Percentiles rank a stretch among this genome's conserved stretches.
These are phyloP conservation scores for Aspergillus coremiiformis DNA, from an alignment of 495 filamentous ascomycete genomes.

Conservation along the genomic window DNA sequence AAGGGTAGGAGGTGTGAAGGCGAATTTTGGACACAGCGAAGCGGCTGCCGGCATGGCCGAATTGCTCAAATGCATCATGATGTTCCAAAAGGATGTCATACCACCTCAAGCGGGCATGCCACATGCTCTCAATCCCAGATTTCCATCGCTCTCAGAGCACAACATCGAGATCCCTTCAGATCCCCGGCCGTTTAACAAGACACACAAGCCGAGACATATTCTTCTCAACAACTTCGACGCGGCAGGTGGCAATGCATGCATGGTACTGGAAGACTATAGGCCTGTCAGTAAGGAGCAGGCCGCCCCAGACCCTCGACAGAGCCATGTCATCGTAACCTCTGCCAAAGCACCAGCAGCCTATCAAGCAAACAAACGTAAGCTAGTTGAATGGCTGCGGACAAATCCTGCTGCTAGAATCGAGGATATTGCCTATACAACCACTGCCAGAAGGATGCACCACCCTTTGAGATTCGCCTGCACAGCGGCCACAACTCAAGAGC, in stretches of 20 bases:
- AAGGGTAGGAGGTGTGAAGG: constrained; percentile 25
- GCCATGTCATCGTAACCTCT: constrained; percentile 22
- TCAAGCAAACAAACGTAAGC: constrained; percentile 21
- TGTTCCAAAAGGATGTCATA: constrained; percentile 24
- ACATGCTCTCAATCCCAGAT: constrained; percentile 27
- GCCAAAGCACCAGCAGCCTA: constrained; percentile 21
- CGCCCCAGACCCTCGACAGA: background rate
- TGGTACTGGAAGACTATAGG: background rate
- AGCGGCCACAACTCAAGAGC: no score
- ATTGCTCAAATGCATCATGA: constrained; percentile 29
- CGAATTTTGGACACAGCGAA: constrained; percentile 32
- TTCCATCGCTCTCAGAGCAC: constrained; percentile 13
- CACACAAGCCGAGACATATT: no score
- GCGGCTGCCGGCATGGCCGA: constrained; percentile 22
- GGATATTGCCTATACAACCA: constrained; percentile 63
- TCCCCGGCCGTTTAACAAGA: no score
- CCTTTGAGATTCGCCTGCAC: no score
- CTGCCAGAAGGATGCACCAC: constrained; percentile 64
- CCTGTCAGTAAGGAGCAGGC: background rate
- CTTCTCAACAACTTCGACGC: no score
- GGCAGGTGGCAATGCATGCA: background rate
- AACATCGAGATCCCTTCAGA: constrained; percentile 8
- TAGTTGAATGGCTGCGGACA: constrained; percentile 41
- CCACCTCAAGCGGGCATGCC: constrained; percentile 33
- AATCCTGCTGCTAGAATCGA: constrained; percentile 41